Evolutionary conservation across 2,329 filamentous ascomycete genomes (phyloP), one percentile per base, ranked within the genome.

Genomic region (Fusarium sp.): DNA sequence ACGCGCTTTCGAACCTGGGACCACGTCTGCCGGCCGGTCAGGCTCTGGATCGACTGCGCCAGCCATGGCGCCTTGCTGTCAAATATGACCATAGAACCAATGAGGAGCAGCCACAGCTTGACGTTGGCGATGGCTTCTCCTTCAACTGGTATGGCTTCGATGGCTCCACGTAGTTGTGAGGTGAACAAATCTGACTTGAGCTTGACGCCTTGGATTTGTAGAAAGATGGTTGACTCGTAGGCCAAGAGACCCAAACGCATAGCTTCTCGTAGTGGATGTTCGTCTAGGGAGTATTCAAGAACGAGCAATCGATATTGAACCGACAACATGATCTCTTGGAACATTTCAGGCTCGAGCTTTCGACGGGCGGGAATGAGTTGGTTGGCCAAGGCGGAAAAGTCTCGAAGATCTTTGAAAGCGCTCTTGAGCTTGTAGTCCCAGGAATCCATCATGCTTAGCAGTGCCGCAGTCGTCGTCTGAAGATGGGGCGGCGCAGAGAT

Each of bases 241-340:
- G 80, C 75, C 2, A 82, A 60, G n/a, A 83, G 78, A 7, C 77
- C 81, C 1, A 82, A 58, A 1, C 79, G 76, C 14, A 78, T 48
- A 0, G 77, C 70, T 54, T 80, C 78, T 18, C 78, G 63, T 6
- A 78, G 35, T 1, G 69, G 71, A 1, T 68, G 10, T 4, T 60
- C 6, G 10, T 74, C 66, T 0, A 52, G 23, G 0, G 73, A 45
- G 43, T 78, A 76, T 14, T 75, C 68, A 4, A 82, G 76, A 1
- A 70, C 67, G 2, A 82, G 58, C 1, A 82, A 66, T 0, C 81
- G 75, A 39, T 82, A 82, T 45, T 82, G 81, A 0, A 80, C 72
- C 0, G 80, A 81, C 0, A 81, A 60, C 69, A 81, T 76, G 1
- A 80, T 77, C 60, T 82, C 79, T 18, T 80, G 78, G 54, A 80